phyloP scores from a whole-genome alignment of 352 stramenopile species.

The Pilasporangium apinafurcum region DNA sequence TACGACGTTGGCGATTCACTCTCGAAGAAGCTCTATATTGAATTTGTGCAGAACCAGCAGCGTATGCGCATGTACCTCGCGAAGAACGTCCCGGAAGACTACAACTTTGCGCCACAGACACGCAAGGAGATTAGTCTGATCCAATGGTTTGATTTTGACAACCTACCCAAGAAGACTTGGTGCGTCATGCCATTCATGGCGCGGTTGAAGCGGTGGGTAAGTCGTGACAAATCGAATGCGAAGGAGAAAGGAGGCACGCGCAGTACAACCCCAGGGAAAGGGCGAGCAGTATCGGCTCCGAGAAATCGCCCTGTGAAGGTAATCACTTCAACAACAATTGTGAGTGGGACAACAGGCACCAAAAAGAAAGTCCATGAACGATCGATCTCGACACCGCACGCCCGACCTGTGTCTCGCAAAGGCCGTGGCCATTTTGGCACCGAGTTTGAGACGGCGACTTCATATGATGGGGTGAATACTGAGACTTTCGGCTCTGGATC shows the following conservation, averaged over 20 bases:
- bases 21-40: conserved; percentile 69
- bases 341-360: conserved; percentile 1
- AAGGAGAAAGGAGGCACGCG: conserved; percentile 11
- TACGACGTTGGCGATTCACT: conserved; percentile 84
- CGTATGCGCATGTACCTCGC: conserved; percentile 92
- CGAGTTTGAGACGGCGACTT: conserved; percentile 71
- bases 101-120: conserved; percentile 90
- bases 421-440: conserved; percentile 78
- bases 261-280: conserved; percentile 34
- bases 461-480: conserved; percentile 82
- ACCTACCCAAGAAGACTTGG: conserved; percentile 91
- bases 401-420: conserved; percentile 28
- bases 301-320: conserved; percentile 54
- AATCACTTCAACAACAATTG: conserved; percentile 11
- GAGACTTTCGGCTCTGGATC: conserved; percentile 81
- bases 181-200: conserved; percentile 92
- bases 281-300: conserved; percentile 63
- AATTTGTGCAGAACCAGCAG: conserved; percentile 85
- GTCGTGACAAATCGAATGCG: conserved; percentile 62
- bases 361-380: conserved; percentile 33
- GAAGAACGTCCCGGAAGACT: conserved; percentile 86
- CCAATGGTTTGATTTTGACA: conserved; percentile 87
- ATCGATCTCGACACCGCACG: conserved; percentile 71
- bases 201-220: conserved; percentile 88
- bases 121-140: conserved; percentile 94